Evolutionary conservation across 2,329 filamentous ascomycete genomes (phyloP).

Genomic region (Rutstroemia sp.): DNA sequence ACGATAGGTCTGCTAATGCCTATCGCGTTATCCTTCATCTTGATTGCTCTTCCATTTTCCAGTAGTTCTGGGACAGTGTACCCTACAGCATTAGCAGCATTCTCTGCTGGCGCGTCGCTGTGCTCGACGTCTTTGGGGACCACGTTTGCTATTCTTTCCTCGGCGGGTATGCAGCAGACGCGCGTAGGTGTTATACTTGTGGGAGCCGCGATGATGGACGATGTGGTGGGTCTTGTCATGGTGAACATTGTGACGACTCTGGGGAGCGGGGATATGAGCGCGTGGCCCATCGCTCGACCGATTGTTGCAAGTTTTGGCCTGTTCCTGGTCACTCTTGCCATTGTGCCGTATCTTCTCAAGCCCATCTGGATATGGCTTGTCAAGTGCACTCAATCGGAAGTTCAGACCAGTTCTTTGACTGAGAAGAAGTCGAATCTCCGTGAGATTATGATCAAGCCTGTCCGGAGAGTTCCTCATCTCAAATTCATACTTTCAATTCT

Average conservation of each 20-base stretch:
- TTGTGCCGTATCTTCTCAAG: conserved; percentile 12
- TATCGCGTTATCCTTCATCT: conserved; percentile 57
- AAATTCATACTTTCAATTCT: conserved; percentile 16
- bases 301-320: conserved; percentile 21
- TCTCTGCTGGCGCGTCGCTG: conserved; percentile 65
- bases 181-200: conserved; percentile 56
- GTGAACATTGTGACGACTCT: conserved; percentile 67
- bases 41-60: conserved; percentile 21
- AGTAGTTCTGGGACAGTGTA: conserved; percentile 11
- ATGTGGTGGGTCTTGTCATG: conserved; percentile 71
- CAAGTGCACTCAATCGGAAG: background rate
- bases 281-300: conserved; percentile 15
- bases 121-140: conserved; percentile 71
- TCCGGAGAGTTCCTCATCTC: conserved; percentile 10
- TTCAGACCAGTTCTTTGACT: background rate
- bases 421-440: background rate
- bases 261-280: conserved; percentile 27
- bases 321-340: conserved; percentile 13
- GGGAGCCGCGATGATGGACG: conserved; percentile 74
- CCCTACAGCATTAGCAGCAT: conserved; percentile 36
- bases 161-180: conserved; percentile 48
- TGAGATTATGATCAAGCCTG: background rate
- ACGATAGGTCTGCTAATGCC: conserved; percentile 57
- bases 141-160: conserved; percentile 56
- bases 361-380: conserved; percentile 11